Evolutionary conservation across 306 rosid species (phyloP), one percentile per base, ranked within the genome.

Genomic region (Quillaja saponaria): DNA sequence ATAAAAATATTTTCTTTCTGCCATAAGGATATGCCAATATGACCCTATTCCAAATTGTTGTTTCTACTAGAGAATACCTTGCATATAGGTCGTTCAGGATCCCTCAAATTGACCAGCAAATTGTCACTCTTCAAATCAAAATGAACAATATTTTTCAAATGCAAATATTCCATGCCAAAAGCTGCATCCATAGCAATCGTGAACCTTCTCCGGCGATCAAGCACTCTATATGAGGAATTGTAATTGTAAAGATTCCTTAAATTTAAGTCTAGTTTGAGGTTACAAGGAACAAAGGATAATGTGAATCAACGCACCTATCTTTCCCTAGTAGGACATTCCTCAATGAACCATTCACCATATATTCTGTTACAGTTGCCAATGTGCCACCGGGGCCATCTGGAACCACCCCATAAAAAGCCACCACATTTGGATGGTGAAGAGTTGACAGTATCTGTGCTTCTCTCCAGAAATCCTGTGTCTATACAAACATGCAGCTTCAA

Each of bases 111-210:
- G 79, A 89, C 99, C 15, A 94, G 90, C 76, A 94, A 82, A 67
- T 94, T 94, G 76, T 89, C 99, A 77, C 96, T 80, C 71, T 94
- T 94, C 78, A 94, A 73, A 83, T 94, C 99, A 76, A 94, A 89
- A 77, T 94, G 97, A 52, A 94, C 96, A 70, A 94, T 81, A 63
- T 75, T 94, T 81, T 85, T 94, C 76, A 85, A 71, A 69, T 94
- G 97, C 82, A 94, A 78, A 85, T 94, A 94, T 71, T 94, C 97
- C 99, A 94, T 94, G 62, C 99, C 99, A 28, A 89, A 89, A 66
- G 99, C 97, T 8, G 96, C 88, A 78, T 89, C 97, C 95, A 83
- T 89, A 49, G 95, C 90, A 33, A 94, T 81, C 42, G 82, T 67
- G 59, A 94, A 79, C 86, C 90, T 80, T 70, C 81, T 94, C 61